A percentile compares a stretch with the other conserved stretches of the same genome.
Conservation (phyloP, 1,284 basidiomycete species). For the Anthracocystis walkeri region DNA sequence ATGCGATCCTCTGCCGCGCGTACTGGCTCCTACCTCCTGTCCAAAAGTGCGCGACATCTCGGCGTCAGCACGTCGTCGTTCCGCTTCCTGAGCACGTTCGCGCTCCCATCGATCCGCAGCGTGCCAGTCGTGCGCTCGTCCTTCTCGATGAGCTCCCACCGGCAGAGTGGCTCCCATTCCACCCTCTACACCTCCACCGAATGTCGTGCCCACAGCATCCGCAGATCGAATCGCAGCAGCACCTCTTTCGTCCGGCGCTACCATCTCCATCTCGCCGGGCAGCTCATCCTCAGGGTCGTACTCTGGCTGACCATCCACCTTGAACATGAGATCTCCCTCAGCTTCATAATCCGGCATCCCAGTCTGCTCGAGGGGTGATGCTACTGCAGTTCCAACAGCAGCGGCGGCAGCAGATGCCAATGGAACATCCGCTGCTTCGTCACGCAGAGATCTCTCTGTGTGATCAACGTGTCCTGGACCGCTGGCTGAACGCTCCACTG, state of each 20-base stretch:
- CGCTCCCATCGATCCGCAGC: constrained; percentile 35
- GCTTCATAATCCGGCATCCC: constrained; percentile 32
- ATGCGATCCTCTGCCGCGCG: constrained; percentile 40
- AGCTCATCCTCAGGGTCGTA: constrained; percentile 51
- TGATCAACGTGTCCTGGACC: neutral
- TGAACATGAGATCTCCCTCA: constrained; percentile 49
- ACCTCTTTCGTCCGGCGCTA: constrained; percentile 15
- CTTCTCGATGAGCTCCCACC: constrained; percentile 35
- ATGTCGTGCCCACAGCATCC: neutral
- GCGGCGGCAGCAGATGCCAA: neutral
- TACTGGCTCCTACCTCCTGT: constrained; percentile 47
- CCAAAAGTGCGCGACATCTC: constrained; percentile 57
- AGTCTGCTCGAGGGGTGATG: constrained; percentile 5
- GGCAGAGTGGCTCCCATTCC: constrained; percentile 41
- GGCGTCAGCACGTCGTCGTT: constrained; percentile 46
- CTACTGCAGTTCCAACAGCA: neutral
- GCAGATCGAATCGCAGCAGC: constrained; percentile 3
- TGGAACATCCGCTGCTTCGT: neutral
- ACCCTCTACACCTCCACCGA: constrained; percentile 30
- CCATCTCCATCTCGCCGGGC: constrained; percentile 54
- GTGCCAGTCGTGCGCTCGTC: constrained; percentile 36
- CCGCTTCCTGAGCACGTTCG: constrained; percentile 38
- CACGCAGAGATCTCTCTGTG: neutral
- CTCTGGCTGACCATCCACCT: constrained; percentile 29
- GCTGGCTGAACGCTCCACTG: constrained; percentile 9